Conservation (phyloP, 805 yeast species). For the Lipomyces starkeyi region DNA sequence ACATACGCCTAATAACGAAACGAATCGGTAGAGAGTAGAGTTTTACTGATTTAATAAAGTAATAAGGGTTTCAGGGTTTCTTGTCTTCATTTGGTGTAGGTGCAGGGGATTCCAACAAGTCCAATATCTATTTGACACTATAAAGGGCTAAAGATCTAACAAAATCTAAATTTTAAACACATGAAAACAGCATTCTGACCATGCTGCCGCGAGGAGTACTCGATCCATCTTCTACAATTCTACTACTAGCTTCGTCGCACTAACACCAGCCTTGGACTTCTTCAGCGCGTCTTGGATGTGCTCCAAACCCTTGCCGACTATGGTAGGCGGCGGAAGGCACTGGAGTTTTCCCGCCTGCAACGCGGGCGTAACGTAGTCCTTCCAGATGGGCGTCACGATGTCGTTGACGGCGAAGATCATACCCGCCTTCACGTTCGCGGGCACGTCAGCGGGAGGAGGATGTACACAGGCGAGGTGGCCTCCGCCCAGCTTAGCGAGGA, state of each 20-base stretch:
- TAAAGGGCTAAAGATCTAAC: too few species aligned
- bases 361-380: constrained; percentile 20
- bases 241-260: constrained; percentile 41
- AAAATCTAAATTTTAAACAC: too few species aligned
- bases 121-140: too few species aligned
- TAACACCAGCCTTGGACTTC: constrained; percentile 37
- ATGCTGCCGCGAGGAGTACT: neutral
- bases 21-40: too few species aligned
- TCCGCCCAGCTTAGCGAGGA: constrained; percentile 1
- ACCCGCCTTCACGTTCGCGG: neutral
- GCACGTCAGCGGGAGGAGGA: neutral
- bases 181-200: neutral
- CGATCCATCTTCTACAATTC: constrained; percentile 3
- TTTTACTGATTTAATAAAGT: too few species aligned
- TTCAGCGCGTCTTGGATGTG: constrained; percentile 38
- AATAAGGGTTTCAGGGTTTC: too few species aligned
- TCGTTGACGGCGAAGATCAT: neutral
- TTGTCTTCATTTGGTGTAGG: too few species aligned
- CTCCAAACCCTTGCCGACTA: constrained; percentile 41
- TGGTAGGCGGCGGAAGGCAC: constrained; percentile 25
- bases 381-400: neutral
- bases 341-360: constrained; percentile 14
- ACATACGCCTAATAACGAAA: too few species aligned
- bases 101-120: too few species aligned
- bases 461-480: constrained; percentile 3